phyloP scores from a whole-genome alignment of 1,139 yeast genomes.

The Yamadazyma triangularis region DNA sequence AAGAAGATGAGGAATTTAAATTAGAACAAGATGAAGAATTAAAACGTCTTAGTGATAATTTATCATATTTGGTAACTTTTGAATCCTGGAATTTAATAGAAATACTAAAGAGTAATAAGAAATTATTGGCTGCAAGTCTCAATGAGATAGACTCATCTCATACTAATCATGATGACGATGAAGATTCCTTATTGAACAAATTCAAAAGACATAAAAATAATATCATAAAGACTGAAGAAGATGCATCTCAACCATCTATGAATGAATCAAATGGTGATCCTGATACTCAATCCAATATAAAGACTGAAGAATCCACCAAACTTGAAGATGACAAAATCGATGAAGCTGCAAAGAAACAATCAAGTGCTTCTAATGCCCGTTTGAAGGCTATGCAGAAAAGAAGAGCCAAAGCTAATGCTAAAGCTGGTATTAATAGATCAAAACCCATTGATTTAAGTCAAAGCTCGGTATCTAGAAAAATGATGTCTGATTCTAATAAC shows the following conservation, averaged over 20 bases:
- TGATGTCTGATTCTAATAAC: slow-evolving; percentile 33
- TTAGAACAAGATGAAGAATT: slow-evolving; percentile 44
- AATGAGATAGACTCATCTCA: slow-evolving; percentile 25
- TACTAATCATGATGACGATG: slow-evolving; percentile 15
- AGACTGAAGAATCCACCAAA: slow-evolving; percentile 2
- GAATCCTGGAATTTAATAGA: slow-evolving; percentile 60
- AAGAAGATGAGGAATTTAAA: slow-evolving; percentile 29
- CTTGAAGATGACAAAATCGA: slow-evolving; percentile 13
- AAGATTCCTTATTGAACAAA: slow-evolving; percentile 24
- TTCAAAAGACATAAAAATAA: slow-evolving; percentile 35
- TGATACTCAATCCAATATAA: slow-evolving; percentile 7
- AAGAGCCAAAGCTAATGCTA: slow-evolving; percentile 79
- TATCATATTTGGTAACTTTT: slow-evolving; percentile 51
- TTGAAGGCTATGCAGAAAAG: slow-evolving; percentile 92
- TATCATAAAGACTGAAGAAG: slow-evolving; percentile 11
- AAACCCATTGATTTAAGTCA: slow-evolving; percentile 73
- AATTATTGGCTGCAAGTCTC: slow-evolving; percentile 69
- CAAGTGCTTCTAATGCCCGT: slow-evolving; percentile 61
- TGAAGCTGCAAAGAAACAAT: slow-evolving; percentile 8
- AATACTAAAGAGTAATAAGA: slow-evolving; percentile 64
- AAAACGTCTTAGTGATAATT: slow-evolving; percentile 42
- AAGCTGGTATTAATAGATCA: slow-evolving; percentile 46
- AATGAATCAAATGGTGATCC: slow-evolving; percentile 9
- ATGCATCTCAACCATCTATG: slow-evolving; percentile 7
- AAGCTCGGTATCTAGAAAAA: slow-evolving; percentile 64